Base-by-base conservation (phyloP, 805 yeast genomes). In the Saturnispora besseyi region DNA sequence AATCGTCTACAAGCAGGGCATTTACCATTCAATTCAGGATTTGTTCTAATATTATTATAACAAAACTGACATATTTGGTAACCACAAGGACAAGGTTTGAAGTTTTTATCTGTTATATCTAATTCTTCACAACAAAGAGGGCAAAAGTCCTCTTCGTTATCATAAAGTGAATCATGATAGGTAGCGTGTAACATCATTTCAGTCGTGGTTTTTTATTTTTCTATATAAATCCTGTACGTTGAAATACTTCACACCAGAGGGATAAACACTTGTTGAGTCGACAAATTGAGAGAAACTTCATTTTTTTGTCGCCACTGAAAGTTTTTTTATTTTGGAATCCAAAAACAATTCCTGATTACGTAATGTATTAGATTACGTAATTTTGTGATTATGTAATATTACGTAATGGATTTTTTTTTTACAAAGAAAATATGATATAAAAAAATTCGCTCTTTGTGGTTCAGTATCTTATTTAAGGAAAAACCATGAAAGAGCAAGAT, bases 11-110 rank as follows among this genome's bases (percentile, higher is more conserved):
- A 93, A 1, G 96, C 98, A 1, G 99, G 99, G 70, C 99, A 93
- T 57, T 88, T 79, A 3, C 97, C 98, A 64, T 90, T 90, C 55
- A 91, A 72, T 64, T 93, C 96, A 1, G 97, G 97, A 59, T 91
- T 91, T 56, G 88, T 93, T 56, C 96, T 78, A 60, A 93, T 93
- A 65, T 90, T 91, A 70, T 93, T 93, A 74, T 91, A 93, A 67
- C 99, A 93, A 64, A 93, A 93, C 74, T 91, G 98, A 67, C 99
- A 93, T 51, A 93, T 87, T 66, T 95, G 97, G 62, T 93, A 93
- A 18, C 99, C 99, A 71, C 99, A 93, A 1, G 98, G 98, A 73
- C 99, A 93, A n/a, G 99, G 99, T 66, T 85, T 88, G 75, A 93
- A 93, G 70, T 89, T 87, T 62, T 86, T 88, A 68, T 93, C 99